Conservation (phyloP, 352 stramenopile species). For the Phytophthora cajani region DNA sequence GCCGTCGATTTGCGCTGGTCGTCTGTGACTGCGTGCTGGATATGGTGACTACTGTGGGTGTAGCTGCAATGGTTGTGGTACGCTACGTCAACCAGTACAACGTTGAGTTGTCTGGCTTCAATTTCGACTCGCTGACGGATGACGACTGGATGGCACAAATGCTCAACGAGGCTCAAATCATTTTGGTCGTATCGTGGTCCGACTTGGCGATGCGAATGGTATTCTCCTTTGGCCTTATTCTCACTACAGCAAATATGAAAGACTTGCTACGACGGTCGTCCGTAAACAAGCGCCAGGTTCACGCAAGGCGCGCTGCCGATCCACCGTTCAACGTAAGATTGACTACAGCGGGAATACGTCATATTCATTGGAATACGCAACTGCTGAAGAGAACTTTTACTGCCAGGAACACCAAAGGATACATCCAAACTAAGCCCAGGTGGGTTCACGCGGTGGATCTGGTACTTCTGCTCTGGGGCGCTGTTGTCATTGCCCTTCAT, state of each 20-base stretch:
- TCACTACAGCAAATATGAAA: slow-evolving; percentile 27
- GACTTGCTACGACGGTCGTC: slow-evolving; percentile 9
- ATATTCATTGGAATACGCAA: background rate
- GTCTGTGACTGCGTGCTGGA: slow-evolving; percentile 32
- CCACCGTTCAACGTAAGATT: background rate
- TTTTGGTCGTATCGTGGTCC: slow-evolving; percentile 35
- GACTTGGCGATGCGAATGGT: slow-evolving; percentile 27
- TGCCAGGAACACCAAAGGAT: background rate
- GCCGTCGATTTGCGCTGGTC: slow-evolving; percentile 21
- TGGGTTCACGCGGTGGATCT: slow-evolving; percentile 6
- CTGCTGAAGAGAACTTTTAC: background rate
- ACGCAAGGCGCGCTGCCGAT: background rate
- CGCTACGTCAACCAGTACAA: slow-evolving; percentile 24
- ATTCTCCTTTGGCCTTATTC: slow-evolving; percentile 28
- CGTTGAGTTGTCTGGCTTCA: background rate
- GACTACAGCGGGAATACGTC: background rate
- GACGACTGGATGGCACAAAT: slow-evolving; percentile 22
- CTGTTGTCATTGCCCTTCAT: slow-evolving; percentile 27
- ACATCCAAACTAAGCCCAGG: background rate
- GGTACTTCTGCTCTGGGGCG: slow-evolving; percentile 22
- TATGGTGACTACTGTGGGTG: slow-evolving; percentile 30
- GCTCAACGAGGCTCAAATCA: slow-evolving; percentile 34
- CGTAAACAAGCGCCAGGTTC: background rate
- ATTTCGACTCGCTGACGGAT: slow-evolving; percentile 8
- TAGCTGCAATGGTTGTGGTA: slow-evolving; percentile 20